These are phyloP conservation scores for Cordyceps javanica DNA, from an alignment of 2,329 filamentous ascomycete species.

Conservation along the genomic window DNA sequence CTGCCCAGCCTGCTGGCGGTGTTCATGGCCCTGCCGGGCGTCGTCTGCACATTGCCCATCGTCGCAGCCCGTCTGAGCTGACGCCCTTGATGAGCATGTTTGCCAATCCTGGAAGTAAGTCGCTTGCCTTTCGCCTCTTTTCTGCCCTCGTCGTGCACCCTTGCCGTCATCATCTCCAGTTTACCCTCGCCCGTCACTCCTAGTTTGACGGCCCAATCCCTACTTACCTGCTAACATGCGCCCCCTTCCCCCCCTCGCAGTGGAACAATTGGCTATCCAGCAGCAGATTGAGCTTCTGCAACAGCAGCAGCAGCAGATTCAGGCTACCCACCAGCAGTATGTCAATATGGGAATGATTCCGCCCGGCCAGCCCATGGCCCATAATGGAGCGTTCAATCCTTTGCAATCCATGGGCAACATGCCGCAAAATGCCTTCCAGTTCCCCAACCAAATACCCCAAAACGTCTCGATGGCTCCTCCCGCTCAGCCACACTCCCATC, in stretches of 20 bases:
- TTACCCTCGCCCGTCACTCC: neutral
- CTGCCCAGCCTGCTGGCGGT: slow-evolving; percentile 46
- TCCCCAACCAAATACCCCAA: slow-evolving; percentile 70
- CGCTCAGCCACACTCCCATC: slow-evolving; percentile 76
- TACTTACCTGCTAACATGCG: slow-evolving; percentile 8
- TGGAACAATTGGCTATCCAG: slow-evolving; percentile 96
- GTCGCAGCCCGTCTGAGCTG: slow-evolving; percentile 92
- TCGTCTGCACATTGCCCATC: slow-evolving; percentile 93
- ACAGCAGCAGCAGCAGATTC: slow-evolving; percentile 96
- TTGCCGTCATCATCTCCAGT: too few relatives aligned
- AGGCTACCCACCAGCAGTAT: slow-evolving; percentile 94
- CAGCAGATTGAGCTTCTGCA: slow-evolving; percentile 97
- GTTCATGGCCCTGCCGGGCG: slow-evolving; percentile 73
- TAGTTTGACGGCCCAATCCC: neutral
- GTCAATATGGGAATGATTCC: slow-evolving; percentile 95
- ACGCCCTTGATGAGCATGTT: slow-evolving; percentile 97
- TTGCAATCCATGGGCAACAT: slow-evolving; percentile 77
- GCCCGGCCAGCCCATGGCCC: slow-evolving; percentile 68
- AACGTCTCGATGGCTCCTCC: slow-evolving; percentile 70
- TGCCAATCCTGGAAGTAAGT: slow-evolving; percentile 58
- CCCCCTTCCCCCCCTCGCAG: slow-evolving; percentile 38
- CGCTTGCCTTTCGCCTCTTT: neutral
- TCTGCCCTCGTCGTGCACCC: too few relatives aligned
- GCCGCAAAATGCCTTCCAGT: slow-evolving; percentile 81
- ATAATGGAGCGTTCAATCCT: slow-evolving; percentile 66